Conservation (phyloP, 495 filamentous ascomycete genomes). For the Podospora appendiculata region DNA sequence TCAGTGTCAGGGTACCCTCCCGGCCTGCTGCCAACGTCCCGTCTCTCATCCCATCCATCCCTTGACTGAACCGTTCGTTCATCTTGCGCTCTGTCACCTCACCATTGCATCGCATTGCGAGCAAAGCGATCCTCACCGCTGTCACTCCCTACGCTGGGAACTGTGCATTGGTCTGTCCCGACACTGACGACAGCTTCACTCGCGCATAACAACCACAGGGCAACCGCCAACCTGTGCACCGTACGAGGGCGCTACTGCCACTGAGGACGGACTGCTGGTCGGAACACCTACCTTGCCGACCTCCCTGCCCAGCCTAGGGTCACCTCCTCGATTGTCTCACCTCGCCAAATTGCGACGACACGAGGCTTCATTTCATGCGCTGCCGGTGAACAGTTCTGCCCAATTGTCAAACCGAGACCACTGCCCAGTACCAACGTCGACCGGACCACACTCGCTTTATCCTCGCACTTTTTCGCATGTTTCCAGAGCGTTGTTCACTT, state of each 20-base stretch:
- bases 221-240: neutral
- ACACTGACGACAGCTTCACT: neutral
- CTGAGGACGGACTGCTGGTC: slow-evolving; percentile 1
- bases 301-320: neutral
- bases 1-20: too few relatives aligned
- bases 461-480: slow-evolving; percentile 12
- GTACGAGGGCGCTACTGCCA: neutral
- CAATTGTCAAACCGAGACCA: neutral
- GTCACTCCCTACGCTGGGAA: slow-evolving; percentile 8
- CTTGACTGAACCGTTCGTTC: too few relatives aligned
- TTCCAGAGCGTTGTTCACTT: neutral
- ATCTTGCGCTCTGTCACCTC: neutral
- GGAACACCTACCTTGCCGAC: neutral
- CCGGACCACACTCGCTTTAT: slow-evolving; percentile 7
- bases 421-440: neutral
- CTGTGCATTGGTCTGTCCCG: slow-evolving; percentile 1
- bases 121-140: slow-evolving; percentile 2
- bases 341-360: neutral
- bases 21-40: too few relatives aligned
- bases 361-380: slow-evolving; percentile 4
- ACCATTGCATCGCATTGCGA: slow-evolving; percentile 15
- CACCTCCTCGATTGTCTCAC: neutral
- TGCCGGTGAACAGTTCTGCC: neutral
- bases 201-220: neutral
- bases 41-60: too few relatives aligned